Conservation (phyloP, 164 flowering plant genomes). For the Magnolia officinalis region DNA sequence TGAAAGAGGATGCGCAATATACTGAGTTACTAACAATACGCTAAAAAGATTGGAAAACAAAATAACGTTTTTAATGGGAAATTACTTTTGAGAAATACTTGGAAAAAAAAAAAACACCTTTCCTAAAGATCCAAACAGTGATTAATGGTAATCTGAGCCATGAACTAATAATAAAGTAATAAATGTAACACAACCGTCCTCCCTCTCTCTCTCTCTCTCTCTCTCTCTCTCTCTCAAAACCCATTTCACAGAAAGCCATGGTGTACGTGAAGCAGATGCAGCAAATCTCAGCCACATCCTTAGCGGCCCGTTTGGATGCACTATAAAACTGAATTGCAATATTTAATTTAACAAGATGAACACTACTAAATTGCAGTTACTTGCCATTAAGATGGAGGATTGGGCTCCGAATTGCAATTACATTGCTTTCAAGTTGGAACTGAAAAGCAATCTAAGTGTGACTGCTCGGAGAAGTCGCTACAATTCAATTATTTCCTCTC, state of each 20-base stretch:
- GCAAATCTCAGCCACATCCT: too few species aligned
- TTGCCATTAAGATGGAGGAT: not conserved
- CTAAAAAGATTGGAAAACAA: too few species aligned
- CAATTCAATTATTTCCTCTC: not conserved
- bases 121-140: too few species aligned
- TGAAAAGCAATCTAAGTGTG: not conserved
- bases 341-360: too few species aligned
- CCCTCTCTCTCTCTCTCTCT: not conserved
- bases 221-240: not conserved
- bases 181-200: not conserved
- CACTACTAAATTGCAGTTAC: not conserved
- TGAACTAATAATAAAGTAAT: not conserved
- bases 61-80: too few species aligned
- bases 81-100: too few species aligned
- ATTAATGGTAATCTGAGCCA: too few species aligned
- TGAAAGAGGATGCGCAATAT: too few species aligned
- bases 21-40: too few species aligned
- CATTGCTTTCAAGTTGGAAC: not conserved
- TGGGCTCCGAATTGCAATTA: not conserved
- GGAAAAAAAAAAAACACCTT: too few species aligned
- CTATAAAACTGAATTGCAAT: not conserved
- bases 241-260: not conserved
- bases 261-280: not conserved
- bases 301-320: not conserved
- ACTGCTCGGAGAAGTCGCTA: not conserved